Evolutionary conservation across 2,329 filamentous ascomycete genomes (phyloP), one percentile per base, ranked within the genome.

Genomic region (Elsinoe perseae): DNA sequence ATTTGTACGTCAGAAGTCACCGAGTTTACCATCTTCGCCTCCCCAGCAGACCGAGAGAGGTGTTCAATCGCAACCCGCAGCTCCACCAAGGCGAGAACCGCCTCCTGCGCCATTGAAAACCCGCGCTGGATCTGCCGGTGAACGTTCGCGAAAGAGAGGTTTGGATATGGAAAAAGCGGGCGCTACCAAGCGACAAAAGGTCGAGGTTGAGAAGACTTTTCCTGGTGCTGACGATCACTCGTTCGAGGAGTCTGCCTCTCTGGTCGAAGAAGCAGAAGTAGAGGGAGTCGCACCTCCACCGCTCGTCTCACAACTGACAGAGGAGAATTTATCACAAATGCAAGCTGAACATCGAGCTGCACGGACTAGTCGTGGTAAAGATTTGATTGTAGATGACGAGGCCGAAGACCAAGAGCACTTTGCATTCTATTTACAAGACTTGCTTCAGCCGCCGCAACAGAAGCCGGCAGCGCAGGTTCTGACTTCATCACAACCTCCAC

Each of bases 241-340:
- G 32, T 36, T n/a, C 10, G 32, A 14, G 9, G 12, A 36, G 10
- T 14, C 4, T 36, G n/a, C 32, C 12, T 3, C 10, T 12, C 12
- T 14, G 4, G 5, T 36, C 32, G 40, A 4, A 44, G 40, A 25
- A 12, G 14, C 20, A 21, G 23, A 14, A 2, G 16, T 28, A 2
- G 56, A 59, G 5, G 50, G 56, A 12, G 48, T 55, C 8, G 46
- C 48, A 4, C 48, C 48, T 30, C 20, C 20, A 12, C n/a, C 3
- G 14, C 20, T 25, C 40, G 20, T 44, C 9, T 44, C 40, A 6
- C 40, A 44, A 25, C 57, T 70, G 27, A 70, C 68, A 2, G 63
- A 63, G 56, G 66, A 63, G 8, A 70, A 69, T 44, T 61, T 70
- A 14, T 64, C 64, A 25, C 66, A 60, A 54, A 65, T 68, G 40